Evolutionary conservation across 371 early-diverging fungal species (phyloP), one percentile per base, ranked within the genome.

Genomic region (Apophysomyces trapeziformis): DNA sequence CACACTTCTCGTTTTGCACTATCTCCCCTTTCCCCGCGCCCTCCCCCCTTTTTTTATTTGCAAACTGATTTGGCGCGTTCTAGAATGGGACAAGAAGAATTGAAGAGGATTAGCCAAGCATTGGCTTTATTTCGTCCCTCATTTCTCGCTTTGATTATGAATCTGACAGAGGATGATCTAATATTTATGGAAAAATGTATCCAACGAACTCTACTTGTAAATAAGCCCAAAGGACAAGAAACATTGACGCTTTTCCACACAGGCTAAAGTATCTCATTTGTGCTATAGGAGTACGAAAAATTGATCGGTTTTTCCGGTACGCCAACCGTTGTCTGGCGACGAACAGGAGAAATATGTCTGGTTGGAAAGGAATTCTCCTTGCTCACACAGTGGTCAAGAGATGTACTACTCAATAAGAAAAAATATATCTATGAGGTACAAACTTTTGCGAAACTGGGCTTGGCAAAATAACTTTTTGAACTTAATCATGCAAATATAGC

Each of bases 321-420:
- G n/a, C 97, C 97, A 3, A 94, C 95, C 2, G 95, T 93, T 3
- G 92, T 96, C 32, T 96, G 97, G 96, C 88, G 97, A 46, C 87
- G 95, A 6, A 93, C 95, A 2, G 97, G 97, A 41, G 95, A 95
- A 76, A 91, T 96, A 26, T 92, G 91, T 5, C 71, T 95, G 46
- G 95, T 95, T 4, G 95, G 97, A 61, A 95, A 94, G 70, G 96
- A 96, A 73, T 96, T 96, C 74, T 89, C 90, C 6, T 77, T 95
- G 36, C 70, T 96, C 74, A 95, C 95, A 1, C 88, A 89, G 64
- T 96, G 96, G 97, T 76, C 88, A 57, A 87, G 86, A 37, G 92
- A 94, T 45, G 80, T 87, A 69, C 79, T 96, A 46, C 64, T 94
- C 38, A 76, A 76, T 43, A 90, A 89, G 64, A 85, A 85, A 66